Evolutionary conservation across 2,329 filamentous ascomycete species (phyloP).

Genomic region (Sporothrix schenckii): DNA sequence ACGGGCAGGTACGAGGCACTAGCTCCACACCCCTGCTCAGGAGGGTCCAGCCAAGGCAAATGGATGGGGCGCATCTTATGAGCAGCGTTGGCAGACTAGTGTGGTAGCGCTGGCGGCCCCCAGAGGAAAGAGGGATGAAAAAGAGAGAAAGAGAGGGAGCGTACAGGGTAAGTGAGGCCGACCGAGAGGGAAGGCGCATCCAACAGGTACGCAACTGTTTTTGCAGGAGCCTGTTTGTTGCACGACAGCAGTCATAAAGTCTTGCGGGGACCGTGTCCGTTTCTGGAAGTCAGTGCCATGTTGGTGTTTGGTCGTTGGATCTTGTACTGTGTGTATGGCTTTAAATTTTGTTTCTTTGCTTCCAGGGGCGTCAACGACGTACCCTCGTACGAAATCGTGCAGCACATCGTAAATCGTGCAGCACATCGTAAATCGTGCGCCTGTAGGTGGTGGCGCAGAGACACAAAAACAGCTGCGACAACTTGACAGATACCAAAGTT

Average conservation of each 20-base stretch:
- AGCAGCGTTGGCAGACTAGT: constrained; percentile 19
- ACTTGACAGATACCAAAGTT: background rate
- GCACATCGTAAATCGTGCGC: background rate
- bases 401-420: background rate
- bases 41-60: constrained; percentile 18
- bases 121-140: background rate
- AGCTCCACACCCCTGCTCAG: constrained; percentile 8
- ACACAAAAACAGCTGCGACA: background rate
- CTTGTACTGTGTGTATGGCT: background rate
- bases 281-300: background rate
- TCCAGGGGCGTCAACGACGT: too few relatives aligned
- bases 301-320: background rate
- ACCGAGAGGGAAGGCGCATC: background rate
- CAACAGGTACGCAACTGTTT: background rate
- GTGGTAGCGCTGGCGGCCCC: background rate
- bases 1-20: constrained; percentile 21
- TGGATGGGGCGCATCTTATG: constrained; percentile 27
- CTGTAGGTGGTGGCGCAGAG: background rate
- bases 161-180: background rate
- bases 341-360: background rate
- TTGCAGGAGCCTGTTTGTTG: background rate
- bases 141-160: background rate
- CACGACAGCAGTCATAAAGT: constrained; percentile 7
- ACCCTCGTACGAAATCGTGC: too few relatives aligned
- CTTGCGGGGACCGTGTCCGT: background rate